A percentile compares a stretch with the other conserved stretches of the same genome.
These are phyloP conservation scores for Sclerotinia trifoliorum DNA, from an alignment of 2,329 filamentous ascomycete genomes.

Conservation along the genomic window DNA sequence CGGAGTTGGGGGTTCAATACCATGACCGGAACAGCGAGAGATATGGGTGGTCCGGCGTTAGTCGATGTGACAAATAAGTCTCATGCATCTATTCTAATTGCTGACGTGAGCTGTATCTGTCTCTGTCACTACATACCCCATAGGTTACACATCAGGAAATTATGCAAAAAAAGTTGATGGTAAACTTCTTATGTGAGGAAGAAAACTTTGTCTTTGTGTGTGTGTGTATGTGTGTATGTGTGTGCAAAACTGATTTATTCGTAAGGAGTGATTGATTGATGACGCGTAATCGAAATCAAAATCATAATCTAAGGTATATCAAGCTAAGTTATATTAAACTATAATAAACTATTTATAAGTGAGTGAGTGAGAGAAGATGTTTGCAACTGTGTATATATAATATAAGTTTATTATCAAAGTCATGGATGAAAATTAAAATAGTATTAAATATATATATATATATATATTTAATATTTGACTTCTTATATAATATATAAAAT, in stretches of 20 bases:
- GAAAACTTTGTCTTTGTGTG: not conserved
- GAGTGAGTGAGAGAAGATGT: too few species aligned
- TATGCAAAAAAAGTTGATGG: not conserved
- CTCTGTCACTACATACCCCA: not conserved
- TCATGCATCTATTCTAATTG: not conserved
- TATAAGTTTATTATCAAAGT: too few species aligned
- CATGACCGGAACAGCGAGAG: not conserved
- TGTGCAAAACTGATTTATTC: too few species aligned
- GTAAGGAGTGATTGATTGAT: too few species aligned
- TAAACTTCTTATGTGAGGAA: not conserved
- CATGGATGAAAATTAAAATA: too few species aligned
- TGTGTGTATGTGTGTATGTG: not conserved
- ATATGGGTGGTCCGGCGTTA: not conserved
- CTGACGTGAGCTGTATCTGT: not conserved
- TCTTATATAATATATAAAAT: too few species aligned
- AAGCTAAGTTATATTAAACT: too few species aligned
- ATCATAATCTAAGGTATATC: not conserved
- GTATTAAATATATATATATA: too few species aligned
- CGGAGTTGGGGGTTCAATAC: conserved; percentile 7
- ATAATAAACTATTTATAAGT: not conserved
- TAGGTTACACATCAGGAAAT: not conserved
- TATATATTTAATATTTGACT: too few species aligned
- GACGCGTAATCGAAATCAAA: too few species aligned
- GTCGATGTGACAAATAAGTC: not conserved
- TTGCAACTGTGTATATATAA: too few species aligned